Percentiles rank a stretch among this genome's conserved stretches.
These are phyloP conservation scores for Aspergillus novoparasiticus DNA, from an alignment of 2,329 filamentous ascomycete species.

Conservation along the genomic window DNA sequence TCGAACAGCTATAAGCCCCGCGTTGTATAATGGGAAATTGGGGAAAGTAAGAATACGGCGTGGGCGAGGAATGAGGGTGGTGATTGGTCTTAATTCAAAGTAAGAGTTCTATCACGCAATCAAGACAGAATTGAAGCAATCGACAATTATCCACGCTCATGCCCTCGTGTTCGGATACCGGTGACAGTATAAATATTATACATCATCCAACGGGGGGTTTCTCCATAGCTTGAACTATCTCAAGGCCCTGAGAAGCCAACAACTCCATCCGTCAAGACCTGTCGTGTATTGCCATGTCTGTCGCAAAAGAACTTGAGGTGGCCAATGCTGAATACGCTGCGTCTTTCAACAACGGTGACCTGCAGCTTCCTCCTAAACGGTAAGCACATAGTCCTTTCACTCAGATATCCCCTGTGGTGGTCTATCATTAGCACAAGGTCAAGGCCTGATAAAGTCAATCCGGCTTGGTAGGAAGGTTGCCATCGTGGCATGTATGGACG, in stretches of 20 bases:
- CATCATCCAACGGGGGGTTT: not conserved
- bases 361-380: slow-evolving; percentile 67
- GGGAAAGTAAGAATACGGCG: not conserved
- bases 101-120: not conserved
- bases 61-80: not conserved
- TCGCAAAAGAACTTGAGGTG: slow-evolving; percentile 54
- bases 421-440: not conserved
- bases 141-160: not conserved
- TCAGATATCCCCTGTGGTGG: not conserved
- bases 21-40: not conserved
- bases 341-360: slow-evolving; percentile 65
- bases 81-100: not conserved
- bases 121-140: not conserved
- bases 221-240: not conserved
- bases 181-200: not conserved
- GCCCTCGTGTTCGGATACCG: not conserved
- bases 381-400: slow-evolving; percentile 34
- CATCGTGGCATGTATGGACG: slow-evolving; percentile 79
- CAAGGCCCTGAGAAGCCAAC: not conserved
- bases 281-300: slow-evolving; percentile 22
- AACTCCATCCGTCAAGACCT: not conserved
- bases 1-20: not conserved
- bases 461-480: not conserved
- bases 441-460: not conserved
- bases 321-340: slow-evolving; percentile 61